Evolutionary conservation across 2,329 filamentous ascomycete genomes (phyloP).

Genomic region (Escovopsis sp.): DNA sequence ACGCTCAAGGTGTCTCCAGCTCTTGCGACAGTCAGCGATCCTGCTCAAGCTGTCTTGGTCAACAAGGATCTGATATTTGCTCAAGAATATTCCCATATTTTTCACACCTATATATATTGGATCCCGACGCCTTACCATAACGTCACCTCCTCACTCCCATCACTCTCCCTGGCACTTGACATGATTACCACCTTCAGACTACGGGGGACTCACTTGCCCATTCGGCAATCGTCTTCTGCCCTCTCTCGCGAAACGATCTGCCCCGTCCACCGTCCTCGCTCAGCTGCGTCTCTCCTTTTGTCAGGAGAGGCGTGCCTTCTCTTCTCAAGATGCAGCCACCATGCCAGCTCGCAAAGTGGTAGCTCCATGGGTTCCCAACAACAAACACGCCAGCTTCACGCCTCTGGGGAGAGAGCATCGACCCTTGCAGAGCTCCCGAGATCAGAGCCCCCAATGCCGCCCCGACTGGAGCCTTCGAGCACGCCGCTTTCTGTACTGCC

Average conservation of each 20-base stretch:
- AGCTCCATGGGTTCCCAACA: constrained; percentile 6
- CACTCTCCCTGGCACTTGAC: constrained; percentile 5
- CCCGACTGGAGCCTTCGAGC: constrained; percentile 13
- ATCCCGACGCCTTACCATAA: too few relatives aligned
- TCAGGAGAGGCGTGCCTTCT: constrained; percentile 7
- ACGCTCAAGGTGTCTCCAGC: too few relatives aligned
- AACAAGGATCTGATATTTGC: too few relatives aligned
- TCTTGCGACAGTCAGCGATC: too few relatives aligned
- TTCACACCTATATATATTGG: too few relatives aligned
- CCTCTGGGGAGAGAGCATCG: constrained; percentile 20
- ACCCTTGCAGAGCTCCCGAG: constrained; percentile 19
- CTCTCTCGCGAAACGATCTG: not conserved
- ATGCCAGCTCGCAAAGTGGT: not conserved
- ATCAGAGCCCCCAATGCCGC: constrained; percentile 13
- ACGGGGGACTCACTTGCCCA: constrained; percentile 9
- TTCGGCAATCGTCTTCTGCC: constrained; percentile 5
- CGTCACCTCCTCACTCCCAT: not conserved
- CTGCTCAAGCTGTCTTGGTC: too few relatives aligned
- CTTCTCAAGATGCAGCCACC: constrained; percentile 1
- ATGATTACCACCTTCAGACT: constrained; percentile 11
- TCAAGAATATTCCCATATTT: too few relatives aligned
- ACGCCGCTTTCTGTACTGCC: constrained; percentile 52
- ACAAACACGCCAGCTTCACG: constrained; percentile 18
- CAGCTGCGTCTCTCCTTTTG: constrained; percentile 1
- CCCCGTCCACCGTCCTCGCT: not conserved